Conservation (phyloP, 2,329 filamentous ascomycete species). For the Geosmithia morbida region DNA sequence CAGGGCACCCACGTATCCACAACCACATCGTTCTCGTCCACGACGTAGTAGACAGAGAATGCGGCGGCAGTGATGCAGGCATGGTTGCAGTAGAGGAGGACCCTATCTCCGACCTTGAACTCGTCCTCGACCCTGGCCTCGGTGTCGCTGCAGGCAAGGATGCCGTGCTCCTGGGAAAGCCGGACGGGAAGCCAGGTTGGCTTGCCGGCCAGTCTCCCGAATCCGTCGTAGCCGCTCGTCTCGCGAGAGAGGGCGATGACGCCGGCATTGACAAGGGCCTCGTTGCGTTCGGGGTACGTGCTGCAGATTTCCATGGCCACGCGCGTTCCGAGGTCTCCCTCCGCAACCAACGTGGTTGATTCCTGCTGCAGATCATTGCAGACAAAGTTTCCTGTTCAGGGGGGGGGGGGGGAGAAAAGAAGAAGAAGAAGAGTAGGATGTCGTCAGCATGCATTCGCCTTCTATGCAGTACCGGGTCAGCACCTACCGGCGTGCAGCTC, state of each 20-base stretch:
- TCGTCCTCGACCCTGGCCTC: conserved; percentile 7
- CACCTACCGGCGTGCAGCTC: conserved; percentile 18
- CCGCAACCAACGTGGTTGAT: conserved; percentile 15
- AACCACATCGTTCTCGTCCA: conserved; percentile 17
- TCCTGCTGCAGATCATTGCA: conserved; percentile 23
- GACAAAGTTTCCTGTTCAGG: conserved; percentile 16
- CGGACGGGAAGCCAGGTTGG: conserved; percentile 16
- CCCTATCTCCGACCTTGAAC: conserved; percentile 17
- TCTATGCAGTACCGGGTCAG: too few relatives aligned
- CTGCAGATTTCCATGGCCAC: conserved; percentile 20
- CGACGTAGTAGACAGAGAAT: conserved; percentile 19
- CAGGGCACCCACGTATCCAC: conserved; percentile 20
- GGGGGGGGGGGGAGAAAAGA: too few relatives aligned
- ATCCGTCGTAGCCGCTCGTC: conserved; percentile 13
- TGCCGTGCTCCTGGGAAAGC: conserved; percentile 22
- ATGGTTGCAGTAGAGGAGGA: conserved; percentile 17
- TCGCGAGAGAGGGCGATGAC: conserved; percentile 19
- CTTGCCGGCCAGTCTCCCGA: conserved; percentile 13
- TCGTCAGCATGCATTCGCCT: too few relatives aligned
- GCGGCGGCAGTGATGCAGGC: conserved; percentile 21
- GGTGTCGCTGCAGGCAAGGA: conserved; percentile 9
- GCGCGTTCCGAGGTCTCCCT: conserved; percentile 14
- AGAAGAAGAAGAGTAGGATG: too few relatives aligned
- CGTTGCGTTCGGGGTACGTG: conserved; percentile 20
- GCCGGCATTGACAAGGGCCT: conserved; percentile 21